phyloP scores from a whole-genome alignment of 192 early-diverging fungal genomes.

The Coemansia reversa region DNA sequence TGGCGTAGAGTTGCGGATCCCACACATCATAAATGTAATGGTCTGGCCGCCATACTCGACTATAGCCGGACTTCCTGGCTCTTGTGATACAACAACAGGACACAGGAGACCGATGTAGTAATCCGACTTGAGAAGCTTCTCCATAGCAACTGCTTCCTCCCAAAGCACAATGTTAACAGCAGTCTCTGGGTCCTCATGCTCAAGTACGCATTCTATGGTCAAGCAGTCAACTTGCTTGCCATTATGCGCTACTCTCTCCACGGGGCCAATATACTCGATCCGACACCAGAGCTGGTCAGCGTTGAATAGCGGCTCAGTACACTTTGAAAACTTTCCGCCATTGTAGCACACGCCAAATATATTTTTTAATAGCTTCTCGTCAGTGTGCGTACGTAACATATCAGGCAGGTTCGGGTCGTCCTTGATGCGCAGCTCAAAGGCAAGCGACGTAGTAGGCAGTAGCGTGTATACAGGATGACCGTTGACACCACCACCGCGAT shows the following conservation, averaged over 20 bases:
- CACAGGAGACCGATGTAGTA: constrained; percentile 44
- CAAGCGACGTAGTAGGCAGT: constrained; percentile 34
- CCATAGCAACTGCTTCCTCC: constrained; percentile 25
- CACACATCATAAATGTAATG: constrained; percentile 32
- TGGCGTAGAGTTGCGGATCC: not conserved
- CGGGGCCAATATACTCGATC: constrained; percentile 12
- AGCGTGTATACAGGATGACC: constrained; percentile 26
- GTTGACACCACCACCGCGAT: constrained; percentile 20
- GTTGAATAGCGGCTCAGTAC: constrained; percentile 23
- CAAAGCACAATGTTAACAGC: constrained; percentile 27
- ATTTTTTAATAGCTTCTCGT: constrained; percentile 24
- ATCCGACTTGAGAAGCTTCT: constrained; percentile 22
- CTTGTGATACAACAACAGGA: constrained; percentile 4
- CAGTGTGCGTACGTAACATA: constrained; percentile 16
- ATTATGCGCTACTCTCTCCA: not conserved
- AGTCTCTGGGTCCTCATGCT: constrained; percentile 22
- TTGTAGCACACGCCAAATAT: constrained; percentile 36
- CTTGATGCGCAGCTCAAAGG: constrained; percentile 39
- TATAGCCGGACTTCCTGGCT: constrained; percentile 1
- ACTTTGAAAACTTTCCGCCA: constrained; percentile 10
- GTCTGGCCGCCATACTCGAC: constrained; percentile 44
- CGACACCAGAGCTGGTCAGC: constrained; percentile 50
- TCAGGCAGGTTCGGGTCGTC: constrained; percentile 16
- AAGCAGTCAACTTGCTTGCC: constrained; percentile 2
- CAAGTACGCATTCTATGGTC: constrained; percentile 16